Percentiles rank a stretch among this genome's conserved stretches.
Conservation (phyloP, 495 filamentous ascomycete species). For the Apodospora peruviana region DNA sequence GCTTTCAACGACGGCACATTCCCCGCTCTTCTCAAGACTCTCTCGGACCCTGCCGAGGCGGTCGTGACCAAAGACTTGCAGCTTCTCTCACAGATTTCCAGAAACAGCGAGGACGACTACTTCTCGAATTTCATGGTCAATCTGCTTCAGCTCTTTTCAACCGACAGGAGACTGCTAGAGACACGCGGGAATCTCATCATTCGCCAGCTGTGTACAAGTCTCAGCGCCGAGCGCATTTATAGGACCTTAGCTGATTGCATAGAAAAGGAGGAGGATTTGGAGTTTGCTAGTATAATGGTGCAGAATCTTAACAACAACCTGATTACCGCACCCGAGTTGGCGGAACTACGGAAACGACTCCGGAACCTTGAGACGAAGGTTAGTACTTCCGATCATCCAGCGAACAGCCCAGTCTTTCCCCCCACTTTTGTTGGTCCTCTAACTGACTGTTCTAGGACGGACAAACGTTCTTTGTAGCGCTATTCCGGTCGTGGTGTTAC, state of each 20-base stretch:
- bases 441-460: slow-evolving; percentile 57
- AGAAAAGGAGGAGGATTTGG: slow-evolving; percentile 95
- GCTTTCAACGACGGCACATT: slow-evolving; percentile 97
- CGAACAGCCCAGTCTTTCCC: too few species aligned
- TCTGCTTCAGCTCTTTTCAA: slow-evolving; percentile 89
- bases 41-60: slow-evolving; percentile 91
- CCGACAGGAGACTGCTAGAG: slow-evolving; percentile 84
- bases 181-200: slow-evolving; percentile 95
- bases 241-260: slow-evolving; percentile 93
- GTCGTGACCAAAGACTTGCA: slow-evolving; percentile 95
- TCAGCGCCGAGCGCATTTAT: slow-evolving; percentile 94
- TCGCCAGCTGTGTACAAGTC: slow-evolving; percentile 83
- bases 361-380: slow-evolving; percentile 82
- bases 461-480: slow-evolving; percentile 87
- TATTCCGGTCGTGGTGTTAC: slow-evolving; percentile 97
- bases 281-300: slow-evolving; percentile 99
- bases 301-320: slow-evolving; percentile 99
- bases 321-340: slow-evolving; percentile 91
- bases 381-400: too few species aligned
- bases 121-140: slow-evolving; percentile 98
- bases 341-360: slow-evolving; percentile 83
- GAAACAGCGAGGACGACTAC: slow-evolving; percentile 93
- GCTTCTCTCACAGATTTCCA: slow-evolving; percentile 90
- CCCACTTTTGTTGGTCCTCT: too few species aligned
- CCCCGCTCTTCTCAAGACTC: slow-evolving; percentile 89